Base-by-base conservation (phyloP, 345 rosid genomes). In the Camelina sativa region DNA sequence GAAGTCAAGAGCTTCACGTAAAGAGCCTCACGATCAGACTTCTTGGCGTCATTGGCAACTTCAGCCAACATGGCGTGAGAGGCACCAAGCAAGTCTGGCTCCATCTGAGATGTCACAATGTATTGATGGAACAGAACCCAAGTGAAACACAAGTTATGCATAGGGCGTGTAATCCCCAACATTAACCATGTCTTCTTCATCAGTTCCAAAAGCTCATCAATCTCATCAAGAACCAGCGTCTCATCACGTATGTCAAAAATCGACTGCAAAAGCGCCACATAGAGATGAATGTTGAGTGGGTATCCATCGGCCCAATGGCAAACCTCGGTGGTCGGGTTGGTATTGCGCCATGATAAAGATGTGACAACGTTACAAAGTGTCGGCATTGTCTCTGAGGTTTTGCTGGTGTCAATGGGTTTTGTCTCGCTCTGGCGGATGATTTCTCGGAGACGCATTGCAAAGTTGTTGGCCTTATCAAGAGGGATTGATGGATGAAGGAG, bases 301-400 rank as follows among this genome's bases (percentile, higher is more conserved):
- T 75, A 94, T 3, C 98, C 97, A 25, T 94, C 95, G 0, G 95
- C 97, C 98, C 97, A 94, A 65, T 91, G 97, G 64, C 93, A 94
- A 7, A 80, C 78, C 11, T 87, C 90, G 2, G 85, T 80, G 3
- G 76, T 62, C 11, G 83, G 90, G 13, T 46, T 71, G 43, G 76
- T 12, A 72, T 84, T 83, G 15, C 97, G 78, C 80, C 93, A 88
- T 0, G 92, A 64, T 10, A 93, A 77, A 11, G 98, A 85, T 16
- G 83, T 85, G 8, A 89, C 93, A 20, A 80, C 44, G 80, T 89
- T 86, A 76, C 91, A 85, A 1, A 91, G 76, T 37, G 85, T 69
- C 16, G 85, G 48, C 88, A 85, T 84, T 15, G 82, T 81, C 8
- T 93, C 96, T 12, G 95, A 88, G 61, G 82, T 86, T 71, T 88